phyloP scores from a whole-genome alignment of 1,139 yeast species.

The Zygosaccharomyces sapae region DNA sequence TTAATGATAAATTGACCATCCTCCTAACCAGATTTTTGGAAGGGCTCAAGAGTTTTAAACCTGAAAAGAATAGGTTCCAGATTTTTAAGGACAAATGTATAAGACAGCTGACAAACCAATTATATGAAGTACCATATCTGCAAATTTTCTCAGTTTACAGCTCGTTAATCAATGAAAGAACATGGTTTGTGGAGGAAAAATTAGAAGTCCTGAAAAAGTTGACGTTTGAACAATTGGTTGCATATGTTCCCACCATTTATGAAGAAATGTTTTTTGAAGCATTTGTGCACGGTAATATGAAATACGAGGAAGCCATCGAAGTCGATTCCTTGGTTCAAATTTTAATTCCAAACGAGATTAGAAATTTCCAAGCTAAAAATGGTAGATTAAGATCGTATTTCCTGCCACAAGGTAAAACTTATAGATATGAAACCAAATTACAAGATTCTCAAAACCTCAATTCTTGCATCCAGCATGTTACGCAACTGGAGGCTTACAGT shows the following conservation, averaged over 20 bases:
- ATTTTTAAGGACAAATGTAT: conserved; percentile 59
- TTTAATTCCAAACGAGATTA: conserved; percentile 25
- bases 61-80: conserved; percentile 57
- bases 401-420: conserved; percentile 44
- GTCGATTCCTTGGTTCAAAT: conserved; percentile 44
- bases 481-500: conserved; percentile 57
- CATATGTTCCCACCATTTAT: conserved; percentile 46
- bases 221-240: conserved; percentile 47
- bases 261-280: conserved; percentile 55
- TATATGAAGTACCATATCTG: conserved; percentile 68
- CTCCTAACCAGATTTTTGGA: conserved; percentile 58
- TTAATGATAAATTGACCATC: conserved; percentile 70
- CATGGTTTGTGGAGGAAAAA: conserved; percentile 64
- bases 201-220: conserved; percentile 48
- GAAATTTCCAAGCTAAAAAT: conserved; percentile 36
- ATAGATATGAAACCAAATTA: conserved; percentile 49
- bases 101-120: conserved; percentile 64
- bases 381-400: conserved; percentile 49
- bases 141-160: conserved; percentile 66
- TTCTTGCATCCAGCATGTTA: conserved; percentile 75
- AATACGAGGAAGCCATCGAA: conserved; percentile 50
- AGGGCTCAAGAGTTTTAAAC: conserved; percentile 50
- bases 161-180: conserved; percentile 62
- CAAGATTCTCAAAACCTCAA: conserved; percentile 72
- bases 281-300: conserved; percentile 75